phyloP scores from a whole-genome alignment of 2,329 filamentous ascomycete genomes.

The Torrubiella hemipterigena region DNA sequence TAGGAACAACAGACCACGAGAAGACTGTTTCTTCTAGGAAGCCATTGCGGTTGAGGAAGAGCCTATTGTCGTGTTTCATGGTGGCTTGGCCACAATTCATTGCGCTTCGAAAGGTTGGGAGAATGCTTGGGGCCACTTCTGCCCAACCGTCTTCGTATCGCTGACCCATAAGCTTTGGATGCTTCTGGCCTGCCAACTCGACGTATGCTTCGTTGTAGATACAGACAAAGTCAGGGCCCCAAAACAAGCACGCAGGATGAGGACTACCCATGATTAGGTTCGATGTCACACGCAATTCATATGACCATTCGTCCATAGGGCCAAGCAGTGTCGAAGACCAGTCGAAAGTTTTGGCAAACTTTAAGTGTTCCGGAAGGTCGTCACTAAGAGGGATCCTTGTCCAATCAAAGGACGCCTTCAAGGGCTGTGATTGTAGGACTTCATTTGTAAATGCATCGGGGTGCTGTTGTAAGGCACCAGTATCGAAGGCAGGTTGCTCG shows the following conservation, averaged over 20 bases:
- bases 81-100: constrained; percentile 62
- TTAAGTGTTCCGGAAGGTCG: constrained; percentile 57
- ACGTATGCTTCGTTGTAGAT: constrained; percentile 68
- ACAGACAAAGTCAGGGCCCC: constrained; percentile 56
- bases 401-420: constrained; percentile 62
- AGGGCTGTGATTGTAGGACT: constrained; percentile 22
- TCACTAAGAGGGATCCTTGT: constrained; percentile 55
- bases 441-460: constrained; percentile 30
- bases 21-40: constrained; percentile 73
- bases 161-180: constrained; percentile 63
- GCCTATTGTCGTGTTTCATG: constrained; percentile 72
- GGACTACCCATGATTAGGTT: constrained; percentile 74
- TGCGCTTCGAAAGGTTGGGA: constrained; percentile 56
- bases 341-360: constrained; percentile 58
- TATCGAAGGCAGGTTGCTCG: background rate
- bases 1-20: constrained; percentile 69
- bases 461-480: constrained; percentile 11
- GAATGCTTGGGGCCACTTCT: constrained; percentile 64
- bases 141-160: constrained; percentile 57
- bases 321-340: constrained; percentile 65
- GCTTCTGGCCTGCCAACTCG: constrained; percentile 61
- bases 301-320: constrained; percentile 61
- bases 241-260: constrained; percentile 67
- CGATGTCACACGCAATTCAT: constrained; percentile 64
- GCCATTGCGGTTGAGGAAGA: constrained; percentile 59